These are phyloP conservation scores for Trametes cinnabarina DNA, from an alignment of 768 basidiomycete genomes.

Conservation along the genomic window DNA sequence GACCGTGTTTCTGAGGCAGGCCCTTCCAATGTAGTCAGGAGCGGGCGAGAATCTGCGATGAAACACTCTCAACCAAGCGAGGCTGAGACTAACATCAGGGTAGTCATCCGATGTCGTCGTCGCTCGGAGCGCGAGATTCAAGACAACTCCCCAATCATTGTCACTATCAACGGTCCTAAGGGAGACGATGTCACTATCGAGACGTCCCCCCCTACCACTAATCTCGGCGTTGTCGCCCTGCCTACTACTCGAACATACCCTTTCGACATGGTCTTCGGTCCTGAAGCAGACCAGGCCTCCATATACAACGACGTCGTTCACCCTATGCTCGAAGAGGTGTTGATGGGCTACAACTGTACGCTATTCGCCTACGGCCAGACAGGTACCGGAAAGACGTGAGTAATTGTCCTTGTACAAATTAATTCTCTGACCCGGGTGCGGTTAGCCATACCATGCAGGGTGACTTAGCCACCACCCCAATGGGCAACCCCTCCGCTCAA, in stretches of 20 bases:
- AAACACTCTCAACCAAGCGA: constrained; percentile 30
- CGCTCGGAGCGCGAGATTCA: constrained; percentile 84
- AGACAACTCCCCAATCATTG: constrained; percentile 85
- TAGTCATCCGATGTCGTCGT: constrained; percentile 85
- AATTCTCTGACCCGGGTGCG: background rate
- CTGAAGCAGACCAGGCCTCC: constrained; percentile 93
- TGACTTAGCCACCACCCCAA: constrained; percentile 75
- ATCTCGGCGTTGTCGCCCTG: constrained; percentile 69
- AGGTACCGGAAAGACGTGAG: constrained; percentile 97
- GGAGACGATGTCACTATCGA: constrained; percentile 79
- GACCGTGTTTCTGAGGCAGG: constrained; percentile 21
- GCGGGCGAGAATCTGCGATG: constrained; percentile 1
- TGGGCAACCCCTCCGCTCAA: constrained; percentile 83
- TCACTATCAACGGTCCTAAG: constrained; percentile 73
- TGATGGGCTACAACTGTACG: constrained; percentile 95
- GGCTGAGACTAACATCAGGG: constrained; percentile 84
- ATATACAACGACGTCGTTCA: constrained; percentile 92
- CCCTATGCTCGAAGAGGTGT: constrained; percentile 91
- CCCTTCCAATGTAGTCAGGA: background rate
- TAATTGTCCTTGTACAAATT: constrained; percentile 5
- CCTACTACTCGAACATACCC: constrained; percentile 84
- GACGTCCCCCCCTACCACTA: constrained; percentile 64
- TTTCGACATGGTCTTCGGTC: constrained; percentile 95
- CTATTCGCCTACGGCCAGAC: constrained; percentile 99
- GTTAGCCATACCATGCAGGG: constrained; percentile 95